A percentile compares a stretch with the other conserved stretches of the same genome.
These are phyloP conservation scores for Obba rivulosa DNA, from an alignment of 768 basidiomycete genomes.

Conservation along the genomic window DNA sequence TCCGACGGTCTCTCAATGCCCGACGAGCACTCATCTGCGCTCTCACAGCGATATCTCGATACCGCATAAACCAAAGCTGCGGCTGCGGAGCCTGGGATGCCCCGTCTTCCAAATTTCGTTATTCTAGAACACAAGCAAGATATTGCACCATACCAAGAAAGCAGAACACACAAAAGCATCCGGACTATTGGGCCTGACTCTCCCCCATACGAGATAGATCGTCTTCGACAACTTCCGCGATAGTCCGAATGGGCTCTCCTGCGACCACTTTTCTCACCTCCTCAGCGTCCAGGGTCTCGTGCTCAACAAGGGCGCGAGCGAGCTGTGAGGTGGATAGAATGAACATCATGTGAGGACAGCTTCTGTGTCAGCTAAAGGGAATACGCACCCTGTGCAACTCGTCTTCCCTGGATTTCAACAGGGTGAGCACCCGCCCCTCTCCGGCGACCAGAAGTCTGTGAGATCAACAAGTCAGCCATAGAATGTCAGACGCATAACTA, in stretches of 20 bases:
- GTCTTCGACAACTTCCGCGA: slow-evolving; percentile 61
- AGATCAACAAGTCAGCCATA: slow-evolving; percentile 5
- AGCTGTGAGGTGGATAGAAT: slow-evolving; percentile 44
- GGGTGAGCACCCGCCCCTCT: slow-evolving; percentile 34
- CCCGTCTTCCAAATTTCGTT: too few species aligned
- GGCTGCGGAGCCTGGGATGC: too few species aligned
- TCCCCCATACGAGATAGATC: slow-evolving; percentile 30
- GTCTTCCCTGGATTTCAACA: slow-evolving; percentile 36
- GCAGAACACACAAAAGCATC: too few species aligned
- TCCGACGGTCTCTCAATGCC: too few species aligned
- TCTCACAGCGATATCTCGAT: too few species aligned
- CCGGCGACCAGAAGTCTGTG: slow-evolving; percentile 45
- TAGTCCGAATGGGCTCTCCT: slow-evolving; percentile 72
- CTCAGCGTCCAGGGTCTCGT: slow-evolving; percentile 85
- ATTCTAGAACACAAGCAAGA: too few species aligned
- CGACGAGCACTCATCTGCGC: too few species aligned
- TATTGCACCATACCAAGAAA: too few species aligned
- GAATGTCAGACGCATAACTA: background rate
- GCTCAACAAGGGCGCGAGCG: slow-evolving; percentile 87
- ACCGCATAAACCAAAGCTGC: too few species aligned
- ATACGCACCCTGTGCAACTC: slow-evolving; percentile 41
- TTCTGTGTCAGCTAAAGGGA: slow-evolving; percentile 16
- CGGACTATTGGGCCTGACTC: too few species aligned
- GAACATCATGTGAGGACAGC: background rate
- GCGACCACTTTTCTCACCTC: slow-evolving; percentile 85